Base-by-base conservation (phyloP, 2,329 filamentous ascomycete species). In the Xylariaceae sp. region DNA sequence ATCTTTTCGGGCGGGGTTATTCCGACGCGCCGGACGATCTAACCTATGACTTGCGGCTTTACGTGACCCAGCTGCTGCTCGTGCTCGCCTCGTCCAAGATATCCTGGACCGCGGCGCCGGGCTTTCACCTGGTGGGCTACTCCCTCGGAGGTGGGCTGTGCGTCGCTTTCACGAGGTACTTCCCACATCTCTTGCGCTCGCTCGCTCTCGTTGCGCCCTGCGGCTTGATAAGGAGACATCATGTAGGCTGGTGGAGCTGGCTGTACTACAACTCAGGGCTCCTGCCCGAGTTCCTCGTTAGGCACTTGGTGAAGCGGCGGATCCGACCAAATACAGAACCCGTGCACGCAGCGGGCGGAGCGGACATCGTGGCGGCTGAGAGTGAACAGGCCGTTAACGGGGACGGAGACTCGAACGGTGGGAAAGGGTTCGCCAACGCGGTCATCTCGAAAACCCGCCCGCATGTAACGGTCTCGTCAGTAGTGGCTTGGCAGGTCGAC, bases 1-100 rank as follows among this genome's bases (percentile, higher is more conserved):
- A 91, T 68, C 77, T 91, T 43, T 91, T 86, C 59, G 90, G 89
- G 18, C 80, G 91, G 62, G 91, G 91, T 7, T 94, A 89, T 67
- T 89, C 86, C 0, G 88, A 92, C 66, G 80, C 80, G 1, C 88
- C 89, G 0, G 69, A 72, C 1, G 75, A 80, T 42, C 68, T 84
- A n/a, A 74, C 78, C 5, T 85, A 88, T 67, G 84, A 89, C 67
- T 73, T 79, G 11, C 76, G 80, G 1, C 80, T 92, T 4, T 91
- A 88, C 72, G 80, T 79, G 3, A 77, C 81, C 0, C 84, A 90
- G 67, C 83, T 91, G 29, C 72, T 89, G 27, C 75, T 88, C 9
- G 84, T 81, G 7, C 73, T 90, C n/a, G 77, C 81, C 1, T 88
- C 86, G 1, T 89, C 86, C 0, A 70, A 73, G 1, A 65, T 87